These are phyloP conservation scores for Saururus chinensis DNA, from an alignment of 164 flowering plant genomes.

Conservation along the genomic window DNA sequence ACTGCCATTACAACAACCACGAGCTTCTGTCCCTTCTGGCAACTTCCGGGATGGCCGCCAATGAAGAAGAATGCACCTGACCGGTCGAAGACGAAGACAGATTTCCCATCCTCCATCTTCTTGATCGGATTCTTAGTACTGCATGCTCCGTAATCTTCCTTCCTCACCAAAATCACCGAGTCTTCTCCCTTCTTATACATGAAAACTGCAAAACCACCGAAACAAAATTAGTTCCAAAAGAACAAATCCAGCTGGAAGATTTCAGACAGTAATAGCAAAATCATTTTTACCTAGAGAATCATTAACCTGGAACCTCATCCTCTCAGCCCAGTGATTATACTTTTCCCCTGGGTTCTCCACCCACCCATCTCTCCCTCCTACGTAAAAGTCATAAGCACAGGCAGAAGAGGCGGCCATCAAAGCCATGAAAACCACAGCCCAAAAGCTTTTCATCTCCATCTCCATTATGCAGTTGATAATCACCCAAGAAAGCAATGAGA, in stretches of 20 bases:
- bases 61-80: slow-evolving; percentile 62
- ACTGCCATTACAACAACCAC: slow-evolving; percentile 37
- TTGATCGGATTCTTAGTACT: slow-evolving; percentile 32
- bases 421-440: not conserved
- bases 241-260: not conserved
- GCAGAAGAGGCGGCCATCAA: not conserved
- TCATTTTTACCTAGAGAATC: slow-evolving; percentile 43
- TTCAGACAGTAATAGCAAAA: not conserved
- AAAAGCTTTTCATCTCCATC: not conserved
- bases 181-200: slow-evolving; percentile 46
- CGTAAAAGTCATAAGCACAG: slow-evolving; percentile 24
- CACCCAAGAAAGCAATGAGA: not conserved
- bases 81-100: slow-evolving; percentile 28
- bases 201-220: slow-evolving; percentile 30
- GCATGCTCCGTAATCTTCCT: slow-evolving; percentile 47
- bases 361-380: slow-evolving; percentile 73
- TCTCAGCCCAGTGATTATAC: slow-evolving; percentile 48
- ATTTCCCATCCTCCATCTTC: slow-evolving; percentile 27
- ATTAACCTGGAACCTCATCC: slow-evolving; percentile 46
- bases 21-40: slow-evolving; percentile 45
- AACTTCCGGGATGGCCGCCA: slow-evolving; percentile 31
- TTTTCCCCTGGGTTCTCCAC: slow-evolving; percentile 31
- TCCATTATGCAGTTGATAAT: not conserved
- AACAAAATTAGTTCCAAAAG: too few relatives aligned
- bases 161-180: slow-evolving; percentile 54